Evolutionary conservation across 225 moss, liverwort and hornwort genomes (phyloP).

Genomic region (Antitrichia curtipendula): DNA sequence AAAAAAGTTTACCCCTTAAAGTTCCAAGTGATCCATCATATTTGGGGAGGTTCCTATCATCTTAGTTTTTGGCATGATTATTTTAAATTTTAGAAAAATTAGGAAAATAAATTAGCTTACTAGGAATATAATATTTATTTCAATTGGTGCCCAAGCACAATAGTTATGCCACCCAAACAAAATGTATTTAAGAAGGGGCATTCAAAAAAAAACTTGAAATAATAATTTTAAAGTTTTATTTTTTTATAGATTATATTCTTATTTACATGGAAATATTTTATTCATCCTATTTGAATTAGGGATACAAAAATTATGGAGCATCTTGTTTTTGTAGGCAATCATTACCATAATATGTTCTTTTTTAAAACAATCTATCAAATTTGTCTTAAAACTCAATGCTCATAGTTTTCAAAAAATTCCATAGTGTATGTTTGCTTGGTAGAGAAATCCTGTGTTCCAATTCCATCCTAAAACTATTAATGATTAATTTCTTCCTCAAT

Average conservation of each 20-base stretch:
- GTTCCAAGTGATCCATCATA: neutral
- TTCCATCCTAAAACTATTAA: neutral
- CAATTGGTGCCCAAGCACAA: too few relatives aligned
- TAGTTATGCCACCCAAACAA: neutral
- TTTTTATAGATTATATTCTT: neutral
- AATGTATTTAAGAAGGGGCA: neutral
- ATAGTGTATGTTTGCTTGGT: neutral
- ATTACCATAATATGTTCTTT: too few relatives aligned
- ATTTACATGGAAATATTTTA: neutral
- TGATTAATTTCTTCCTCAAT: too few relatives aligned
- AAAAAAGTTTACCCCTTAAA: neutral
- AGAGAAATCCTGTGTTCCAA: neutral
- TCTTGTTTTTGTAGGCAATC: fast-evolving
- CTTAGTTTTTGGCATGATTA: neutral
- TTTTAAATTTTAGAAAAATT: neutral
- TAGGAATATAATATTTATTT: neutral
- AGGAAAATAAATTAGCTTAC: neutral
- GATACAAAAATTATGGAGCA: neutral
- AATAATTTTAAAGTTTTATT: neutral
- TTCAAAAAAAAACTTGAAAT: neutral
- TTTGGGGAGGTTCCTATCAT: neutral
- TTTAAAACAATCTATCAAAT: neutral
- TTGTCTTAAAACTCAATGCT: neutral
- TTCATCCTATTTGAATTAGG: neutral
- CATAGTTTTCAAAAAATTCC: neutral